phyloP scores from a whole-genome alignment of 345 rosid genomes.

The Fremontodendron californicum region DNA sequence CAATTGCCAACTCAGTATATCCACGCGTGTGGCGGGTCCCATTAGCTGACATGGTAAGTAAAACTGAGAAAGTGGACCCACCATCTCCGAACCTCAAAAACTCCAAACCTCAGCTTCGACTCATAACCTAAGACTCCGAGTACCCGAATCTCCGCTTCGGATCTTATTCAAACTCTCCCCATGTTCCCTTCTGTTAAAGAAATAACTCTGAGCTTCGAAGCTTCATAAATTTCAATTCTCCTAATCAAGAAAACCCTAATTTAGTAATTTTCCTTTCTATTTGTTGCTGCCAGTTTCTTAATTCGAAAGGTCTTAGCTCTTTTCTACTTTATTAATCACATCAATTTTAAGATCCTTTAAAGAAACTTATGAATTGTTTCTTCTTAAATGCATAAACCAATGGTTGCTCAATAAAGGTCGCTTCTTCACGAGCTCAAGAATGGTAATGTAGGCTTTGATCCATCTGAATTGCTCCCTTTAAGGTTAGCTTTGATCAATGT shows the following conservation, averaged over 20 bases:
- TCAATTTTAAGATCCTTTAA: not conserved
- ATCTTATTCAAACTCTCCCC: constrained; percentile 10
- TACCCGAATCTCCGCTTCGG: constrained; percentile 17
- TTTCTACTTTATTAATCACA: constrained; percentile 6
- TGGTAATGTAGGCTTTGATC: no score
- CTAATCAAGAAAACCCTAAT: constrained; percentile 18
- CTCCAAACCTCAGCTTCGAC: not conserved
- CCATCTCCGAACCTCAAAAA: not conserved
- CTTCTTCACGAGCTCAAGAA: no score
- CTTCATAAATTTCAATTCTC: not conserved
- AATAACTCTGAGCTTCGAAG: not conserved
- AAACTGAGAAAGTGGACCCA: not conserved
- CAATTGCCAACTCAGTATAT: no score
- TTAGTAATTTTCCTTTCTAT: not conserved
- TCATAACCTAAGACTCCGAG: not conserved
- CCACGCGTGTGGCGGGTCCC: no score
- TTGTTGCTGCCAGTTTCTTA: not conserved
- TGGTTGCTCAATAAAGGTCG: constrained; percentile 36
- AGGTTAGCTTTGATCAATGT: constrained; percentile 18
- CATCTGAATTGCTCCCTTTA: constrained; percentile 12
- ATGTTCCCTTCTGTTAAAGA: not conserved
- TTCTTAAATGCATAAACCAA: constrained; percentile 17
- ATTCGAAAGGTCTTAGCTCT: not conserved
- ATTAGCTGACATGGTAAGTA: no score
- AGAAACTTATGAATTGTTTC: not conserved